phyloP scores from a whole-genome alignment of 169 alveolate genomes.

The Cryptosporidium sp. region DNA sequence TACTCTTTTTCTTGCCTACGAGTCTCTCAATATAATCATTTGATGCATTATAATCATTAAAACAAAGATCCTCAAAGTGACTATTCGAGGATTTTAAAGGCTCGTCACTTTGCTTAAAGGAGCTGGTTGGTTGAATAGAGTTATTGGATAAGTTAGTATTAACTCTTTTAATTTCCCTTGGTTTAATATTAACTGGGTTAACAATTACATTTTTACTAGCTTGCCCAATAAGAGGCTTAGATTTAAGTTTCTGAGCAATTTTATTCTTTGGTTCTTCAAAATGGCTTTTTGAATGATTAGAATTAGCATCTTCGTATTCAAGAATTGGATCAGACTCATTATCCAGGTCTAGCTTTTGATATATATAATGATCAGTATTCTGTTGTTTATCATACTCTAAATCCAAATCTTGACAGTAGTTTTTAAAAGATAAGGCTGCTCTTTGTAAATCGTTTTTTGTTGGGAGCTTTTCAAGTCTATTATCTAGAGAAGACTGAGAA shows the following conservation, averaged over 20 bases:
- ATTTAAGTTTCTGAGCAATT: not conserved
- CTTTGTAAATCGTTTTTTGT: not conserved
- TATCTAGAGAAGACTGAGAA: constrained; percentile 8
- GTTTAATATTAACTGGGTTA: constrained; percentile 8
- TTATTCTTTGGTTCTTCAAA: not conserved
- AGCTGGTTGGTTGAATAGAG: not conserved
- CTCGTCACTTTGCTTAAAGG: not conserved
- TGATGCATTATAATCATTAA: not conserved
- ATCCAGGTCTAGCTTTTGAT: not conserved
- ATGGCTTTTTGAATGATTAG: not conserved
- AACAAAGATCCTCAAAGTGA: not conserved
- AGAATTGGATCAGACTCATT: not conserved
- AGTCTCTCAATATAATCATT: constrained; percentile 1
- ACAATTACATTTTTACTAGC: not conserved
- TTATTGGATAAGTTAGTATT: not conserved
- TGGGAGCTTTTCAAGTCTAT: not conserved
- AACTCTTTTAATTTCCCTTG: not conserved
- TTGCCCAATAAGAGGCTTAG: not conserved
- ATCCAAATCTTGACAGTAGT: not conserved
- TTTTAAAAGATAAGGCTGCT: not conserved
- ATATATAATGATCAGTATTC: not conserved
- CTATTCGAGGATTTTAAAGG: not conserved
- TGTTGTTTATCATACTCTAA: not conserved
- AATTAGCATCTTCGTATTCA: not conserved
- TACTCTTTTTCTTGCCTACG: not conserved